Base-by-base conservation (phyloP, 78 protist genomes). In the Dictyostelium intermedium region DNA sequence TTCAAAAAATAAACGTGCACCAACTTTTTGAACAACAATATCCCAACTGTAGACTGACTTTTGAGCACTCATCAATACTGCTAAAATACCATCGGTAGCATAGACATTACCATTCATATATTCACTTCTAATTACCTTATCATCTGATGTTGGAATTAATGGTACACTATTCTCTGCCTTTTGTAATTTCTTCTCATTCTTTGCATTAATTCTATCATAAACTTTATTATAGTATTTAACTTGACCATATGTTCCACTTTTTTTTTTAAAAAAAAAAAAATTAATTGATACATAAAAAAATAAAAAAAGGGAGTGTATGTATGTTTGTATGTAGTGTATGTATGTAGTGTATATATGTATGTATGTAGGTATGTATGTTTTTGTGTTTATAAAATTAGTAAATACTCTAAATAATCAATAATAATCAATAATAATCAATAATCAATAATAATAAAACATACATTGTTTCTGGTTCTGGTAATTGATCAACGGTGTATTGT, bases 11-110 rank as follows among this genome's bases (percentile, higher is more conserved):
- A 96, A 32, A 84, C 93, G 81, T 37, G 81, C 96, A 69, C 95
- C 98, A 27, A 56, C 77, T 45, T 87, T 78, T 27, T 20, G 23
- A 43, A 95, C 97, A 6, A 96, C 95, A 37, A 98, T 50, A 74
- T 98, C 99, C 97, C 97, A 98, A 23, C 98, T 87, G 95, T 84
- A 85, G 27, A 93, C 87, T 4, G 97, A 91, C 32, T 97, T 96
- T 34, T 96, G 72, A 39, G 92, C 82, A 25, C 91, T 66, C 98
- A 98, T 98, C 61, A 98, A 23, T 20, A 85, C 73, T 2, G 98
- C 81, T 27, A 98, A 56, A 82, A 97, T 84, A 14, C 30, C 47
- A 73, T 97, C 98, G 50, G 98, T 98, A 27, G 96, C 95, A 92
- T 91, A 98, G 23, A 98, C 97, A 74, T 85, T 87, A 34, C 91